Conservation (phyloP, 2,329 filamentous ascomycete genomes). For the Keithomyces neogunnii region DNA sequence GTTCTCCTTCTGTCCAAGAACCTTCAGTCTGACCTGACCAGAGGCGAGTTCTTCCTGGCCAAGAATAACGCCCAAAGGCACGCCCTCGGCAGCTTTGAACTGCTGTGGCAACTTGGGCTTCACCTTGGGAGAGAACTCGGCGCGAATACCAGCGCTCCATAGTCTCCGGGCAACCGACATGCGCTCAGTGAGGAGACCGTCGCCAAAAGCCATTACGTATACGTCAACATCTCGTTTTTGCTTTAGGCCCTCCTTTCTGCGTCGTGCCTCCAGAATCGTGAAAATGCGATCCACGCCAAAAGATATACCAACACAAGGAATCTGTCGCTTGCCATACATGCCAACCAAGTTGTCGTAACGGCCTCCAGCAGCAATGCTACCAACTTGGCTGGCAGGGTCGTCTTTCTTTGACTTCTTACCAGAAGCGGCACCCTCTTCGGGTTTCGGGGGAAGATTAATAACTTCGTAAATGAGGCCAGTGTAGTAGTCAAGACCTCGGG, state of each 20-base stretch:
- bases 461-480: constrained; percentile 89
- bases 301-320: constrained; percentile 60
- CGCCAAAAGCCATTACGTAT: constrained; percentile 91
- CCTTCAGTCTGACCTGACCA: constrained; percentile 84
- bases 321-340: constrained; percentile 84
- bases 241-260: constrained; percentile 55
- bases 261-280: constrained; percentile 74
- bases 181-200: constrained; percentile 71
- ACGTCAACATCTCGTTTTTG: constrained; percentile 63
- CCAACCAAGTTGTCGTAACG: constrained; percentile 89
- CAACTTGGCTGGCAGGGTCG: constrained; percentile 54
- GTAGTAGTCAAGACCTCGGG: constrained; percentile 87
- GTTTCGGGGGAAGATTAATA: constrained; percentile 50
- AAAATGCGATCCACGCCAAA: constrained; percentile 96
- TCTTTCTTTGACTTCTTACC: constrained; percentile 43
- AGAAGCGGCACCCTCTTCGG: constrained; percentile 21
- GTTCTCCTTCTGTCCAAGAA: constrained; percentile 61
- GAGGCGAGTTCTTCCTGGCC: constrained; percentile 81
- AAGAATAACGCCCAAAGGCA: constrained; percentile 81
- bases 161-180: constrained; percentile 70
- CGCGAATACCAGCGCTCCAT: constrained; percentile 76
- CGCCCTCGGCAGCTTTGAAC: constrained; percentile 85
- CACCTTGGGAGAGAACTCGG: constrained; percentile 82
- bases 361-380: constrained; percentile 81
- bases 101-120: constrained; percentile 84